A percentile compares a stretch with the other conserved stretches of the same genome.
Conservation (phyloP, 192 early-diverging fungal species). For the Gryganskiella cystojenkinii region DNA sequence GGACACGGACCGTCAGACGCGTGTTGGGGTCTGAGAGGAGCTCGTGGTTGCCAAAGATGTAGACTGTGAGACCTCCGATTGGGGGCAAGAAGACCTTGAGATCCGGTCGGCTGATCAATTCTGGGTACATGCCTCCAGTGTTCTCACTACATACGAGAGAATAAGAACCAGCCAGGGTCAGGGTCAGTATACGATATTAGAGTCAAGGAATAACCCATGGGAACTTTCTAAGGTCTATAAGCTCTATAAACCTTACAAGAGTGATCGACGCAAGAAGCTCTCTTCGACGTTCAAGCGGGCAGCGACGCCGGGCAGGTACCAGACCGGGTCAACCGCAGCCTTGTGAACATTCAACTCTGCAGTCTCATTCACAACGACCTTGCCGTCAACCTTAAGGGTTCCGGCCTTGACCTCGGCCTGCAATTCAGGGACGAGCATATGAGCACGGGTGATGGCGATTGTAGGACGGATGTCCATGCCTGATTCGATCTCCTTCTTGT, state of each 20-base stretch:
- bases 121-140: constrained; percentile 96
- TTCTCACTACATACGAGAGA: constrained; percentile 68
- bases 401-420: constrained; percentile 76
- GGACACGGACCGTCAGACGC: constrained; percentile 85
- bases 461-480: constrained; percentile 91
- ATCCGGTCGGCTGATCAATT: constrained; percentile 92
- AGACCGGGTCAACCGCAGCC: constrained; percentile 95
- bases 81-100: constrained; percentile 95
- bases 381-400: constrained; percentile 79
- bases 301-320: constrained; percentile 94
- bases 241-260: too few species aligned
- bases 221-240: too few species aligned
- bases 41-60: constrained; percentile 92
- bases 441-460: constrained; percentile 94
- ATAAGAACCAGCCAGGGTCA: constrained; percentile 4
- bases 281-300: constrained; percentile 89
- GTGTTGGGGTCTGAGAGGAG: constrained; percentile 85
- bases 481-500: constrained; percentile 64
- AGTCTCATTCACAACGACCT: constrained; percentile 77
- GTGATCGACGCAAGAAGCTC: constrained; percentile 79
- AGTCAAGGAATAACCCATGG: neutral
- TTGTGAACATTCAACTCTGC: constrained; percentile 92
- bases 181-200: neutral
- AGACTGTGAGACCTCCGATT: constrained; percentile 92
- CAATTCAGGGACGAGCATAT: constrained; percentile 94